Base-by-base conservation (phyloP, 2,329 filamentous ascomycete species). In the Trichoderma lentiforme region DNA sequence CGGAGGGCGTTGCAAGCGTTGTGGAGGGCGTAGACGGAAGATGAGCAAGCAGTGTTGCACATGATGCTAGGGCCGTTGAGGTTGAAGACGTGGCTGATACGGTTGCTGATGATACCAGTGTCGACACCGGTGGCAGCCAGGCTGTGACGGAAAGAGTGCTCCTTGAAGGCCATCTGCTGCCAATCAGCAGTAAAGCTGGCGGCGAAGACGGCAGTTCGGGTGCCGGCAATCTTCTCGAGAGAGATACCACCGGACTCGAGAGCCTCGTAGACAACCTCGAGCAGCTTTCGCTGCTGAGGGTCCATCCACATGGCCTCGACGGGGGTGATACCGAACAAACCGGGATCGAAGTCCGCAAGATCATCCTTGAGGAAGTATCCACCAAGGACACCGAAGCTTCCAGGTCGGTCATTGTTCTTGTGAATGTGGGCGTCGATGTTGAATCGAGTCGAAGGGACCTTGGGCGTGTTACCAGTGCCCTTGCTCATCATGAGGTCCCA, bases 201-300 rank as follows among this genome's bases (percentile, higher is more conserved):
- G 32, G 56, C 32, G 36, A 73, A 75, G 18, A 73, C 60, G n/a
- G 60, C 43, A 7, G 71, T 76, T 51, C 73, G 36, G 3, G 71
- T 67, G 3, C 76, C 75, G 15, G 72, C 58, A n/a, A 75, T 63
- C 6, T 74, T 28, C 1, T 81, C 77, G n/a, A 82, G 72, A 0
- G 77, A 73, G 3, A 80, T 47, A n/a, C 82, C 82, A 2, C 78
- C 79, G 3, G 76, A 76, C 56, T 81, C 82, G 3, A 88, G 74
- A 1, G 82, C 80, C 68, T 85, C 83, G 64, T 81, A 84, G n/a
- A 78, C 77, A 0, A 82, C 79, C 66, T 85, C 82, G 5, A 84
- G 77, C 18, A 82, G 74, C 71, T 80, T 78, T 1, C 83, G 77
- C 72, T 84, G 82, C 73, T 84, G 83, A 0, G 83, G 83, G 62